phyloP scores from a whole-genome alignment of 768 basidiomycete species.

The Leccinum subgranulosum region DNA sequence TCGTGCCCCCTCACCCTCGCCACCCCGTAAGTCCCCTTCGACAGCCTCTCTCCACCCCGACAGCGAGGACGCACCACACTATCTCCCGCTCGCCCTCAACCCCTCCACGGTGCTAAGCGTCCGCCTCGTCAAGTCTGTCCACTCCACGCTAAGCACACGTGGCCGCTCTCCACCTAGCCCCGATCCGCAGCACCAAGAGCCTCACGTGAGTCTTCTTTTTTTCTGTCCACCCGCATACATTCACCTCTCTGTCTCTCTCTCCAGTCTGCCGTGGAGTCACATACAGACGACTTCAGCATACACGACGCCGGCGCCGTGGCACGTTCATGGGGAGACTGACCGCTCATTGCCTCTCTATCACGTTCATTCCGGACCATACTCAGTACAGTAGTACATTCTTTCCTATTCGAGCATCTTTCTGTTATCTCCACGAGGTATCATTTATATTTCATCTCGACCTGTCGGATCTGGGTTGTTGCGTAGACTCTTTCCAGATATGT shows the following conservation, averaged over 20 bases:
- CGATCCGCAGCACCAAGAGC: slow-evolving; percentile 3
- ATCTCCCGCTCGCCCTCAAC: slow-evolving; percentile 4
- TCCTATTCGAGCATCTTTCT: slow-evolving; percentile 23
- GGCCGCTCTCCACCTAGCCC: slow-evolving; percentile 11
- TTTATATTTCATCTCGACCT: slow-evolving; percentile 20
- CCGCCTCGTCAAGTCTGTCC: slow-evolving; percentile 21
- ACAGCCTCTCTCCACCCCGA: slow-evolving; percentile 21
- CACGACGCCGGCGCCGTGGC: slow-evolving; percentile 33
- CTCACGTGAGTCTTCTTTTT: slow-evolving; percentile 14
- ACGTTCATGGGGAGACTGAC: slow-evolving; percentile 34
- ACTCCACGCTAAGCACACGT: slow-evolving; percentile 13
- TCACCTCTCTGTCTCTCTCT: no score
- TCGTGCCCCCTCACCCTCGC: slow-evolving; percentile 21
- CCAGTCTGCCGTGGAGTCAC: slow-evolving; percentile 12
- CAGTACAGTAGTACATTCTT: slow-evolving; percentile 9
- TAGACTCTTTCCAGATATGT: slow-evolving; percentile 26
- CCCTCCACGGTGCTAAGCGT: slow-evolving; percentile 19
- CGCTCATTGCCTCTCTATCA: slow-evolving; percentile 14
- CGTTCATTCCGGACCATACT: slow-evolving; percentile 31
- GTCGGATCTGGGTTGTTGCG: slow-evolving; percentile 30
- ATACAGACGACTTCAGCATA: slow-evolving; percentile 27
- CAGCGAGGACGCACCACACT: slow-evolving; percentile 13
- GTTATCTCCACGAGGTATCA: slow-evolving; percentile 35
- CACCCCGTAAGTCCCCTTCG: slow-evolving; percentile 19
- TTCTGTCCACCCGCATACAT: slow-evolving; percentile 1